Conservation (phyloP, 2,329 filamentous ascomycete genomes). For the Teratosphaeria gauchensis region DNA sequence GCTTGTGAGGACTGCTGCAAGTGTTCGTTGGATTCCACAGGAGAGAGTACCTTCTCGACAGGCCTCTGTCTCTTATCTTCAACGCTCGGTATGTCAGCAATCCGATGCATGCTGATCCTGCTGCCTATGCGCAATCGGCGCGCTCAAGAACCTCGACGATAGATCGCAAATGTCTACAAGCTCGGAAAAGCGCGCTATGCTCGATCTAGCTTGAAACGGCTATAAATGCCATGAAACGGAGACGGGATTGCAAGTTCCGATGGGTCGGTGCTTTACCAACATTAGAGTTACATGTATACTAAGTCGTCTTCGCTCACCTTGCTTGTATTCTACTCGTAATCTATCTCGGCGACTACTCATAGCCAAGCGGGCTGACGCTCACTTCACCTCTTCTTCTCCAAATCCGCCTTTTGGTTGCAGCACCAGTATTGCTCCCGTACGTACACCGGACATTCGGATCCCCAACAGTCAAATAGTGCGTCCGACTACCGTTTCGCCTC, state of each 20-base stretch:
- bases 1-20: too few relatives aligned
- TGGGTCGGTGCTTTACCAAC: not conserved
- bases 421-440: too few relatives aligned
- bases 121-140: too few relatives aligned
- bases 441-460: not conserved
- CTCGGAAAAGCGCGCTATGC: not conserved
- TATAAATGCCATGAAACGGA: not conserved
- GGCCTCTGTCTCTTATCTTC: too few relatives aligned
- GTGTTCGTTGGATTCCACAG: too few relatives aligned
- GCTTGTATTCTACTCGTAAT: not conserved
- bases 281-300: not conserved
- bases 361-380: not conserved
- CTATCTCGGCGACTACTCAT: not conserved
- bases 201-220: not conserved
- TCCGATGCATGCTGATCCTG: too few relatives aligned
- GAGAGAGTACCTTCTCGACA: too few relatives aligned
- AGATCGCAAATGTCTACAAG: not conserved
- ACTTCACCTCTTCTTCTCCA: not conserved
- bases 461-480: not conserved
- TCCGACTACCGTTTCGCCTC: not conserved
- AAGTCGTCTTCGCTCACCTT: not conserved
- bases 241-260: not conserved
- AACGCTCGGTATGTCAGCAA: too few relatives aligned
- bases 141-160: not conserved
- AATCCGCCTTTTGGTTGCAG: too few relatives aligned